A percentile compares a stretch with the other conserved stretches of the same genome.
phyloP scores from a whole-genome alignment of 1,284 basidiomycete genomes.

The Schizophyllum amplum region DNA sequence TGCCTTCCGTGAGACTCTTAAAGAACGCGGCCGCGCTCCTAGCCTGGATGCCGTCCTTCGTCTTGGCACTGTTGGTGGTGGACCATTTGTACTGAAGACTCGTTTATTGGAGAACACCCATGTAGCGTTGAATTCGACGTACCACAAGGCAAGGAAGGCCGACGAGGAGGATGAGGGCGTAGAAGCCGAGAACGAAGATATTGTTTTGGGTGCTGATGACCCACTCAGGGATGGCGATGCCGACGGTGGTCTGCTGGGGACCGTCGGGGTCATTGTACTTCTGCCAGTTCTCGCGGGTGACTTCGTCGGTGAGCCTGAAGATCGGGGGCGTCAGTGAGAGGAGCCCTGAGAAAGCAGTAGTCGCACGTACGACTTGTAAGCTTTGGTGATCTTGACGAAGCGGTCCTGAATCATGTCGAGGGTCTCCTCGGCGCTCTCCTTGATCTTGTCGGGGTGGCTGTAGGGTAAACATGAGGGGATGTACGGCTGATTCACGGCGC shows the following conservation, averaged over 20 bases:
- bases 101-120: constrained; percentile 45
- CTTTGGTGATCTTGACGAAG: constrained; percentile 95
- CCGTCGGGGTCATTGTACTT: constrained; percentile 96
- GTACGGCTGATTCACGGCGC: neutral
- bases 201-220: constrained; percentile 91
- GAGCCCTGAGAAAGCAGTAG: neutral
- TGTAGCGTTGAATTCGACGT: constrained; percentile 20
- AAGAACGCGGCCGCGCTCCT: constrained; percentile 87
- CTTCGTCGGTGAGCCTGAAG: constrained; percentile 83
- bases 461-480: constrained; percentile 4
- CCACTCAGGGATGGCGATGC: constrained; percentile 94
- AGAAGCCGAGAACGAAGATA: constrained; percentile 83
- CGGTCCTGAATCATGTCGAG: constrained; percentile 83
- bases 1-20: constrained; percentile 75
- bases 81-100: constrained; percentile 69
- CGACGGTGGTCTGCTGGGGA: constrained; percentile 90
- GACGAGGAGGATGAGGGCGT: constrained; percentile 84
- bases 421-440: constrained; percentile 77
- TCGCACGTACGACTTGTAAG: constrained; percentile 81
- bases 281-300: constrained; percentile 86
- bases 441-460: constrained; percentile 97
- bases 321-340: constrained; percentile 1
- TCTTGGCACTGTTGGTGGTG: constrained; percentile 88
- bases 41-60: constrained; percentile 88
- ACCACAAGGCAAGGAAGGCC: constrained; percentile 82